These are phyloP conservation scores for Thamnidium elegans DNA, from an alignment of 192 early-diverging fungal species.

Conservation along the genomic window DNA sequence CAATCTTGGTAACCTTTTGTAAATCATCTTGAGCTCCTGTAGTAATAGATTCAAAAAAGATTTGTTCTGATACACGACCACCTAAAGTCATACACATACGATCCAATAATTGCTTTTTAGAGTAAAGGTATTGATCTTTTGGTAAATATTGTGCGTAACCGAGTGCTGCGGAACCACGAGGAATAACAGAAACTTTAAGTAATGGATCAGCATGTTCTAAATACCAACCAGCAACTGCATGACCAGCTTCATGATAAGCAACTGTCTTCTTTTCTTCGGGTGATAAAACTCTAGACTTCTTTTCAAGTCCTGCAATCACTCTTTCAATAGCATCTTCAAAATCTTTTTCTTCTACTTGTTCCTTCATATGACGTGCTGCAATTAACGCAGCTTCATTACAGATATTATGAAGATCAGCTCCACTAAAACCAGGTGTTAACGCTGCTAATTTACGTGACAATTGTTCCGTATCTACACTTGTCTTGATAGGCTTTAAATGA, in stretches of 20 bases:
- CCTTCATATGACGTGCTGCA: conserved; percentile 79
- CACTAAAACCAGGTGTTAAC: conserved; percentile 95
- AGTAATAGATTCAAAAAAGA: conserved; percentile 92
- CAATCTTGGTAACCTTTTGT: conserved; percentile 94
- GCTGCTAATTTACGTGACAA: conserved; percentile 87
- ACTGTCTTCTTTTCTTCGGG: conserved; percentile 98
- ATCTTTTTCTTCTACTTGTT: conserved; percentile 77
- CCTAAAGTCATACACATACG: conserved; percentile 88
- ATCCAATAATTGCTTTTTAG: conserved; percentile 87
- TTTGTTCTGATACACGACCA: conserved; percentile 82
- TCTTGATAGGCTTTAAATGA: conserved; percentile 88
- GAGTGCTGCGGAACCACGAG: conserved; percentile 88
- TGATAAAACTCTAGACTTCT: conserved; percentile 92
- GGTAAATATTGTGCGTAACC: conserved; percentile 99
- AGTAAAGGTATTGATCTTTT: conserved; percentile 94
- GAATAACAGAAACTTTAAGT: conserved; percentile 97
- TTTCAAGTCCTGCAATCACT: conserved; percentile 96
- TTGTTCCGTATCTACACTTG: conserved; percentile 74
- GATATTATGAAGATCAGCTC: conserved; percentile 96
- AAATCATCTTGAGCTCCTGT: conserved; percentile 96
- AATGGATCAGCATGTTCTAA: conserved; percentile 93
- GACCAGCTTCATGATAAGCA: conserved; percentile 98
- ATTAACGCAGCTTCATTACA: conserved; percentile 99
- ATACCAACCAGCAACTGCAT: conserved; percentile 98
- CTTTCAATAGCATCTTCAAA: conserved; percentile 98